Conservation (phyloP, 163 green algal genomes). For the Volvox carteri region DNA sequence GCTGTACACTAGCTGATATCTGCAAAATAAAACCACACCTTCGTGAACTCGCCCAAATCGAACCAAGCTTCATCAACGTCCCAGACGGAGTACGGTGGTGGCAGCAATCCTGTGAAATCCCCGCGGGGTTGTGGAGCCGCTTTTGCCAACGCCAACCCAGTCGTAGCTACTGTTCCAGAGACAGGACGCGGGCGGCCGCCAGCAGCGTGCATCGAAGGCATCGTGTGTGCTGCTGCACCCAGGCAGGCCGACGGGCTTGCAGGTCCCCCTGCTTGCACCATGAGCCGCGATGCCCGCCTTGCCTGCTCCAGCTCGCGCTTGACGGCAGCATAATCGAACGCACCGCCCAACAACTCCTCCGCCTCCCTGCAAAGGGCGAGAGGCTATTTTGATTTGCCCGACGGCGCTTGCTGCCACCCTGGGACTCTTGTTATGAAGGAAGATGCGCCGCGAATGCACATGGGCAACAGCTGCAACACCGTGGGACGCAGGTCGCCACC, state of each 20-base stretch:
- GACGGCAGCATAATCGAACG: conserved; percentile 31
- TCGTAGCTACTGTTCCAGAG: background rate
- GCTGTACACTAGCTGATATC: too few relatives aligned
- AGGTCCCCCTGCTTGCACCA: background rate
- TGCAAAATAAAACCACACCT: conserved; percentile 15
- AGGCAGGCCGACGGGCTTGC: background rate
- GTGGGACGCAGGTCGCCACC: too few relatives aligned
- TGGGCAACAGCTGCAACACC: too few relatives aligned
- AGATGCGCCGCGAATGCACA: too few relatives aligned
- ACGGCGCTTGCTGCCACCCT: too few relatives aligned
- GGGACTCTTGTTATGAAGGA: too few relatives aligned
- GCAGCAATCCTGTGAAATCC: conserved; percentile 22
- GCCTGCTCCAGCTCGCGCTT: conserved; percentile 20
- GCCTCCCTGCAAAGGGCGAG: too few relatives aligned
- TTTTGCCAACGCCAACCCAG: background rate
- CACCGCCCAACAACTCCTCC: conserved; percentile 43
- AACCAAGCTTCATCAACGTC: conserved; percentile 49
- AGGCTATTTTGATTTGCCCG: too few relatives aligned
- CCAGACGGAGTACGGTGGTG: conserved; percentile 50
- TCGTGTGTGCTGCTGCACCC: too few relatives aligned
- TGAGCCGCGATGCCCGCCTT: background rate
- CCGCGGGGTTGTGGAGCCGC: background rate
- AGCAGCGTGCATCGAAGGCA: background rate
- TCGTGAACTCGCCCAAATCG: conserved; percentile 47
- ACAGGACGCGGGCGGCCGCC: background rate